A percentile compares a stretch with the other conserved stretches of the same genome.
Conservation (phyloP, 1,284 basidiomycete genomes). For the Cutaneotrichosporon daszewskae region DNA sequence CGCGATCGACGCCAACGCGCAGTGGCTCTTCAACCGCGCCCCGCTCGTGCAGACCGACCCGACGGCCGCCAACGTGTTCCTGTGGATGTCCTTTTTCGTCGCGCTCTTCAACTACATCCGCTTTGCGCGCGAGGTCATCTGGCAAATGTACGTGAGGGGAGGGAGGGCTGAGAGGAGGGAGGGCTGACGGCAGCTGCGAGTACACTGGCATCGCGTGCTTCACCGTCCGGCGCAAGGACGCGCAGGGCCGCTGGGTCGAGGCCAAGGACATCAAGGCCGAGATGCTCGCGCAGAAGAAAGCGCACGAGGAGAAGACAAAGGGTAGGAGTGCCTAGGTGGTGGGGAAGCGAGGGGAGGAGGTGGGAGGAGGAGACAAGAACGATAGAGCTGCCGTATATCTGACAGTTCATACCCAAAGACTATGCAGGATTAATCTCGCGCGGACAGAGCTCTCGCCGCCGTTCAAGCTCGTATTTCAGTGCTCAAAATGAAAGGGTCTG, state of each 20-base stretch:
- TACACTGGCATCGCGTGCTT: constrained; percentile 86
- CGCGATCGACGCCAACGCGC: constrained; percentile 75
- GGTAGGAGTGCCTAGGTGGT: too few relatives aligned
- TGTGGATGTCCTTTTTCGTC: constrained; percentile 54
- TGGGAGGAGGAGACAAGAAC: too few relatives aligned
- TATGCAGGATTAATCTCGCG: too few relatives aligned
- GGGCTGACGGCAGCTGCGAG: constrained; percentile 53
- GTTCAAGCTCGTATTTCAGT: too few relatives aligned
- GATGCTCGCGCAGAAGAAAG: too few relatives aligned
- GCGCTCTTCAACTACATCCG: constrained; percentile 68
- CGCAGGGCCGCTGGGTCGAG: constrained; percentile 62
- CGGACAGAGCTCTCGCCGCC: too few relatives aligned
- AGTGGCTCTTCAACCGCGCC: constrained; percentile 53
- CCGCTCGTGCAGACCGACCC: constrained; percentile 48
- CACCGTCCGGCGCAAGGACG: constrained; percentile 75
- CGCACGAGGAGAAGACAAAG: too few relatives aligned
- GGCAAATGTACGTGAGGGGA: constrained; percentile 57
- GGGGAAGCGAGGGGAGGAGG: too few relatives aligned
- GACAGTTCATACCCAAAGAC: too few relatives aligned
- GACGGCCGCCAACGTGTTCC: constrained; percentile 58
- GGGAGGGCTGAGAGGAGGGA: not conserved
- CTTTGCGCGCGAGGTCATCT: constrained; percentile 74
- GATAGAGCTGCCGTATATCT: too few relatives aligned
- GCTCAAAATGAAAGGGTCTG: too few relatives aligned
- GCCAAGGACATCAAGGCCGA: too few relatives aligned